Evolutionary conservation across 106 monocot species (phyloP).

Genomic region (Platanthera guangdongensis): DNA sequence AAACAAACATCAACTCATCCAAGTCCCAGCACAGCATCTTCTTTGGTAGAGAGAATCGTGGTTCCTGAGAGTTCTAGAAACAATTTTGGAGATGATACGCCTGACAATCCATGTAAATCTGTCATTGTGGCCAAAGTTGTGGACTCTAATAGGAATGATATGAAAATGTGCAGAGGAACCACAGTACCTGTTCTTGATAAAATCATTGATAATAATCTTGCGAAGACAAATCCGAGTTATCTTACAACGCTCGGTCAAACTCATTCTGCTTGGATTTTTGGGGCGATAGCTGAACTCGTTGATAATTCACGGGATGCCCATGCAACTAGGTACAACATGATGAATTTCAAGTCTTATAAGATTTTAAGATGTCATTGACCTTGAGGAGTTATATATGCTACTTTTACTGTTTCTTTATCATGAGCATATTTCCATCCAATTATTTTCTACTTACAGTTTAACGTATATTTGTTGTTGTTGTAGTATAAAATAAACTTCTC

Average conservation of each 20-base stretch:
- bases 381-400: not conserved
- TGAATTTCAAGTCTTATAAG: not conserved
- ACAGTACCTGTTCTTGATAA: not conserved
- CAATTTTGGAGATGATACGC: not conserved
- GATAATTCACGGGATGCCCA: slow-evolving; percentile 59
- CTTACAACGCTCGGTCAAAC: slow-evolving; percentile 46
- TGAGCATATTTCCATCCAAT: not conserved
- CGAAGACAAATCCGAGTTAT: slow-evolving; percentile 38
- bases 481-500: not conserved
- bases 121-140: not conserved
- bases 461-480: not conserved
- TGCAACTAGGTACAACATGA: slow-evolving; percentile 30
- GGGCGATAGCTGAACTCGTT: slow-evolving; percentile 56
- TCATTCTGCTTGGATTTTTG: slow-evolving; percentile 53
- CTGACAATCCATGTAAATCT: slow-evolving; percentile 1
- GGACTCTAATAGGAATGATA: not conserved
- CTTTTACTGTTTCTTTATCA: not conserved
- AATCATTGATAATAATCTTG: slow-evolving; percentile 14
- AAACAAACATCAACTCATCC: not conserved
- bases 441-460: not conserved
- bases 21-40: slow-evolving; percentile 1
- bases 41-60: not conserved
- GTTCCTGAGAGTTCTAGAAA: not conserved
- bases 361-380: not conserved
- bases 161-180: not conserved